Conservation (phyloP, 108 stramenopile species). For the Nannochloropsis salina region DNA sequence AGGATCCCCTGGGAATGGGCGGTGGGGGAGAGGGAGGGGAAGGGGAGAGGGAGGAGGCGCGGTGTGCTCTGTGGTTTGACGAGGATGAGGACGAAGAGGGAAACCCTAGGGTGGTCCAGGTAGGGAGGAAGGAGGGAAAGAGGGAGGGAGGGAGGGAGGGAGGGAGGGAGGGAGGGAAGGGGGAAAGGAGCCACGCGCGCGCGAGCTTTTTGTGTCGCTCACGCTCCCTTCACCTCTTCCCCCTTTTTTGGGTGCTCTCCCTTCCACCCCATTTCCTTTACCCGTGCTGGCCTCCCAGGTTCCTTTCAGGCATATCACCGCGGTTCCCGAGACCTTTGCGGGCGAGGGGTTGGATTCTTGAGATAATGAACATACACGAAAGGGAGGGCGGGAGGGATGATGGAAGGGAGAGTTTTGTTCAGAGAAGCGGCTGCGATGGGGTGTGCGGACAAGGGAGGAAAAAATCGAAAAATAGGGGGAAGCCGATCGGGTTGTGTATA, state of each 20-base stretch:
- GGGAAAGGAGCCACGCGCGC: background rate
- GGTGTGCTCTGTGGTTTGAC: slow-evolving; percentile 16
- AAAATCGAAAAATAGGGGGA: background rate
- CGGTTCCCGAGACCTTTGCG: background rate
- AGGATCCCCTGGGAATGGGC: background rate
- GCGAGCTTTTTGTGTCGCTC: too few relatives aligned
- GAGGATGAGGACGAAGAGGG: slow-evolving; percentile 16
- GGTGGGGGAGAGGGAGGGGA: background rate
- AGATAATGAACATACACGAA: too few relatives aligned
- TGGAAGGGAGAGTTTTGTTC: background rate
- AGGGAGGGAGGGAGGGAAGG: background rate
- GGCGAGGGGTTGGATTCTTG: too few relatives aligned
- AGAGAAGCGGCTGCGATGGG: background rate
- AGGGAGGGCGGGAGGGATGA: background rate
- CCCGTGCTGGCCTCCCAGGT: slow-evolving; percentile 10
- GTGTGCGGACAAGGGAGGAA: background rate
- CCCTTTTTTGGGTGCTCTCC: background rate
- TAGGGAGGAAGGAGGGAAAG: too few relatives aligned
- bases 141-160: too few relatives aligned
- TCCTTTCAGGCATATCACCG: background rate
- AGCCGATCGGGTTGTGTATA: background rate
- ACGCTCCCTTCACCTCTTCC: background rate
- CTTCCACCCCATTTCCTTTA: too few relatives aligned
- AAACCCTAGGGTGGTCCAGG: background rate
- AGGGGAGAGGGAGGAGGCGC: background rate